Base-by-base conservation (phyloP, 2,329 filamentous ascomycete species). In the Cladobotryum mycophilum region DNA sequence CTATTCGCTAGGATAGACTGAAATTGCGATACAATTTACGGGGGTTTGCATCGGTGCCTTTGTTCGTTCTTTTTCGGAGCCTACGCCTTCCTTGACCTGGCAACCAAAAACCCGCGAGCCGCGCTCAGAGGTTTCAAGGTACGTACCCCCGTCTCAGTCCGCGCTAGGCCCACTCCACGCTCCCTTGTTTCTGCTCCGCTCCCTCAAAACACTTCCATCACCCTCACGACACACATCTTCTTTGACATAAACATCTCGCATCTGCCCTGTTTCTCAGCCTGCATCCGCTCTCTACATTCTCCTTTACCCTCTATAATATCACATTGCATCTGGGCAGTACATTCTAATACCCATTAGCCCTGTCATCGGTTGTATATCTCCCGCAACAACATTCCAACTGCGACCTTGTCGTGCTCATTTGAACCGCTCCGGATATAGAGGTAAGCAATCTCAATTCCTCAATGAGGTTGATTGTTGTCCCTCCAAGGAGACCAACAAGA, bases 161-260 rank as follows among this genome's bases (percentile, higher is more conserved):
- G 58, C 61, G 64, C 58, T 58, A 60, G 59, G 53, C 59, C 58
- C 57, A 58, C 59, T 58, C 56, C 59, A 56, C 54, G 55, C 63
- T 60, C 59, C 57, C 65, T 56, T 63, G 60, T 45, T 38, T 42
- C 61, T 57, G 54, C 60, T 62, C 60, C 61, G 58, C 64, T 65
- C 58, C 41, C 61, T 66, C 64, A 68, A 68, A 67, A 68, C 65
- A 68, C 61, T 60, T 62, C 53, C 62, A 62, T 61, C 60, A 58
- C 60, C 64, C 62, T 67, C 64, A 66, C 62, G 42, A 60, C 55
- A 20, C 56, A 53, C 55, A 30, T 30, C 58, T 55, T 49, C 62
- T 55, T 60, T 49, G 60, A 63, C 64, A 67, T 65, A 65, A 66
- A 65, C 64, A 68, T 53, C 62, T 62, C 63, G 55, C 55, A 57